Evolutionary conservation across 345 rosid species (phyloP).

Genomic region (Heritiera fomes): DNA sequence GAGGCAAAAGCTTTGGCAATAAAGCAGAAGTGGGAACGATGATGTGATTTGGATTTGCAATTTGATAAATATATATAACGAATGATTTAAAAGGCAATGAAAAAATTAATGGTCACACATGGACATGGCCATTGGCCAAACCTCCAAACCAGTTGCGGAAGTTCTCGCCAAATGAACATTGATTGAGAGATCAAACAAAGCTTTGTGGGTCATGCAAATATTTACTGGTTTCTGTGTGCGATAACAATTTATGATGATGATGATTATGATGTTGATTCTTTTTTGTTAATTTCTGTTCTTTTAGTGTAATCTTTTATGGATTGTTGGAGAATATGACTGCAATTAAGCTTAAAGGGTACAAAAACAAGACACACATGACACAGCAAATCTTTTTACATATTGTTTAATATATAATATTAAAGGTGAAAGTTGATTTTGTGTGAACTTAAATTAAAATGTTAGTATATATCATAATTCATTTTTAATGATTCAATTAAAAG

Average conservation of each 20-base stretch:
- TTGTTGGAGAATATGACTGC: too few species aligned
- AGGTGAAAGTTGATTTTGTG: too few species aligned
- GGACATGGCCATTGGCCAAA: background rate
- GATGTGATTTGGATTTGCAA: background rate
- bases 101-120: background rate
- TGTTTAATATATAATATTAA: too few species aligned
- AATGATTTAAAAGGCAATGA: background rate
- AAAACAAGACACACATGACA: too few species aligned
- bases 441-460: too few species aligned
- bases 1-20: background rate
- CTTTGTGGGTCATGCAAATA: background rate
- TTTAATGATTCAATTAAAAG: too few species aligned
- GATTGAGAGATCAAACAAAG: background rate
- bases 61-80: background rate
- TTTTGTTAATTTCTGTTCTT: too few species aligned
- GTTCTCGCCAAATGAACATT: background rate
- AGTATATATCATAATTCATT: too few species aligned
- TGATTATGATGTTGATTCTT: background rate
- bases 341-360: too few species aligned
- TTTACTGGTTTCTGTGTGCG: background rate
- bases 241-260: background rate
- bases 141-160: conserved; percentile 2
- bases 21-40: background rate
- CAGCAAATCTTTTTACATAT: too few species aligned
- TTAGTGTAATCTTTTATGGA: background rate